These are phyloP conservation scores for Physcomitrium patens DNA, from an alignment of 225 moss, liverwort and hornwort genomes.

Conservation along the genomic window DNA sequence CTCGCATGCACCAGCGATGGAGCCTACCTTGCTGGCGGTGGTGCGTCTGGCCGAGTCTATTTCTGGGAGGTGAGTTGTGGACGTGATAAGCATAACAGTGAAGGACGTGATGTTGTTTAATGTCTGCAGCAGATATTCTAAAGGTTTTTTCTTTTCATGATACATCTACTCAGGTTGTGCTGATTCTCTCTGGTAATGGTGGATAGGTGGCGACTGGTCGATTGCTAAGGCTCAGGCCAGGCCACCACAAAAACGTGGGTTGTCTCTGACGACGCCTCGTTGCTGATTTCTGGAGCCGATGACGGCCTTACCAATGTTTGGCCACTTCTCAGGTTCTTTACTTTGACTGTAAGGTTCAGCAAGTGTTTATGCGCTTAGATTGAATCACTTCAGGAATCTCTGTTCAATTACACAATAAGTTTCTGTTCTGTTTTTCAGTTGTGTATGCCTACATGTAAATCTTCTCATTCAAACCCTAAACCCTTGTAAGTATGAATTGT, in stretches of 20 bases:
- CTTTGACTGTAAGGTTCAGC: conserved; percentile 25
- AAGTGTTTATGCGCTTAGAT: conserved; percentile 19
- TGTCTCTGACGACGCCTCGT: conserved; percentile 91
- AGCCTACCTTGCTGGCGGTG: conserved; percentile 95
- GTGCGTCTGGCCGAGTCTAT: conserved; percentile 90
- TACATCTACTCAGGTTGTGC: neutral
- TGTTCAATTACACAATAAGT: neutral
- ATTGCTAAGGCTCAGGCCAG: conserved; percentile 88
- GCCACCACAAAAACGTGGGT: conserved; percentile 87
- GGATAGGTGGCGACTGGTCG: conserved; percentile 83
- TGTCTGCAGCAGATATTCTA: neutral
- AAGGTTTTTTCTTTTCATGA: neutral
- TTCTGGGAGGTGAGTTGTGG: conserved; percentile 89
- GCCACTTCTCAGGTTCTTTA: conserved; percentile 85
- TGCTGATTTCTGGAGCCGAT: conserved; percentile 90
- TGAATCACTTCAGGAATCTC: neutral
- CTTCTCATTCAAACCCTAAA: conserved; percentile 43
- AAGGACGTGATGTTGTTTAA: neutral
- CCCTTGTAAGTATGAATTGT: neutral
- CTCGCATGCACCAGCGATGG: conserved; percentile 90
- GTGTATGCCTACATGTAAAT: neutral
- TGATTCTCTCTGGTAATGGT: conserved; percentile 21
- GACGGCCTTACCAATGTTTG: conserved; percentile 93
- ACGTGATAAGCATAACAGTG: neutral
- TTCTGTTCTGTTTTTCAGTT: neutral